A percentile compares a stretch with the other conserved stretches of the same genome.
These are phyloP conservation scores for Sporothrix inflata DNA, from an alignment of 2,329 filamentous ascomycete species.

Conservation along the genomic window DNA sequence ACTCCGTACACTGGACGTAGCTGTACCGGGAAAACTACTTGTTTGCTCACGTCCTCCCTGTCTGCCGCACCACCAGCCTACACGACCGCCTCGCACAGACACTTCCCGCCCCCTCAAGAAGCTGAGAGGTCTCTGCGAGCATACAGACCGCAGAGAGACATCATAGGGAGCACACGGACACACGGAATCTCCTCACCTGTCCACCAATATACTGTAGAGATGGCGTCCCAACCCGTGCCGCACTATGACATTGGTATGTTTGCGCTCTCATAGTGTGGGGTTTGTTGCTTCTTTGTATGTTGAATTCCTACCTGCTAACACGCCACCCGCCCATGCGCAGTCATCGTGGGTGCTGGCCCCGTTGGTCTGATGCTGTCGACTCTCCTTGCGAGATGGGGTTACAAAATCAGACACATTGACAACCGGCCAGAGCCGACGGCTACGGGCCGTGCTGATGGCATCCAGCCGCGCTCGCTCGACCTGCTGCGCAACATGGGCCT, in stretches of 20 bases:
- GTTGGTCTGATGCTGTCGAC: constrained; percentile 87
- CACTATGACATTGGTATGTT: constrained; percentile 32
- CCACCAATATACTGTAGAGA: neutral
- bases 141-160: neutral
- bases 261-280: neutral
- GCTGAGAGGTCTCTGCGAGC: neutral
- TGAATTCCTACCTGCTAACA: neutral
- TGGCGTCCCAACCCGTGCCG: constrained; percentile 5
- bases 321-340: constrained; percentile 46
- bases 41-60: neutral
- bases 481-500: constrained; percentile 87
- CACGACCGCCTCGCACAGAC: neutral
- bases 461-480: constrained; percentile 86
- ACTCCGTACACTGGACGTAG: neutral
- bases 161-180: neutral
- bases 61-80: neutral
- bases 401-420: constrained; percentile 93
- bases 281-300: no score
- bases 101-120: neutral
- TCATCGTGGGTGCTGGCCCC: constrained; percentile 87
- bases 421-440: constrained; percentile 82
- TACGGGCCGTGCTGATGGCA: constrained; percentile 87
- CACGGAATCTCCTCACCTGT: neutral
- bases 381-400: constrained; percentile 88
- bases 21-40: neutral